Base-by-base conservation (phyloP, 1,284 basidiomycete genomes). In the Neotropicomus parvogracilis region DNA sequence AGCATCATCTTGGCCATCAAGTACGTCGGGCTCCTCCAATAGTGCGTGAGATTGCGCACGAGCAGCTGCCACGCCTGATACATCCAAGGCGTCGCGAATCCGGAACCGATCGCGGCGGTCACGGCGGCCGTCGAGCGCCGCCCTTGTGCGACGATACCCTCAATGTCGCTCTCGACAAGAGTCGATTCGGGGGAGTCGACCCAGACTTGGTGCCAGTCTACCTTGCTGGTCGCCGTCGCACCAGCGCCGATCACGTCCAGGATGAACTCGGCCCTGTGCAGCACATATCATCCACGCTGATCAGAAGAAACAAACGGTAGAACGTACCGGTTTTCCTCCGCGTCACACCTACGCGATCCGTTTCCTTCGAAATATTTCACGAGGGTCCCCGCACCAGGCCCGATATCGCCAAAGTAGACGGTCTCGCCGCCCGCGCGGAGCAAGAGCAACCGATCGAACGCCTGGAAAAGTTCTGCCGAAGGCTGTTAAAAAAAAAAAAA, bases 391-490 rank as follows among this genome's bases (percentile, higher is more conserved):
- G 80, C 74, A 54, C 80, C 75, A 17, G 70, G 53, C 4, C 89
- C 89, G 14, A 90, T 67, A 48, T 90, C 81, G 19, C 88, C 89
- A 56, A 89, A 90, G 64, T 87, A 90, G 2, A 86, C 83, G 0
- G 80, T 88, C 66, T 86, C 74, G 1, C 87, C 86, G n/a, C 85
- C 86, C 56, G 78, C 78, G n/a, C 73, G 71, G 8, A 86, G 69
- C 2, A 84, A 68, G 13, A 83, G 64, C 12, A 83, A 62, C 21
- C 76, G 64, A 58, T 85, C 83, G 60, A 92, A 93, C 5, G 64
- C 65, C 49, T 84, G 81, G 65, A 87, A 87, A 17, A 86, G 67
- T 61, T 85, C 83, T 3, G 80, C 79, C 1, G 81, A 85, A 19
- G 91, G 91, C 71, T 77, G 69, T 54, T n/a, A n/a, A n/a, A n/a